Evolutionary conservation across 345 rosid species (phyloP).

Genomic region (Arabidopsis suecica): DNA sequence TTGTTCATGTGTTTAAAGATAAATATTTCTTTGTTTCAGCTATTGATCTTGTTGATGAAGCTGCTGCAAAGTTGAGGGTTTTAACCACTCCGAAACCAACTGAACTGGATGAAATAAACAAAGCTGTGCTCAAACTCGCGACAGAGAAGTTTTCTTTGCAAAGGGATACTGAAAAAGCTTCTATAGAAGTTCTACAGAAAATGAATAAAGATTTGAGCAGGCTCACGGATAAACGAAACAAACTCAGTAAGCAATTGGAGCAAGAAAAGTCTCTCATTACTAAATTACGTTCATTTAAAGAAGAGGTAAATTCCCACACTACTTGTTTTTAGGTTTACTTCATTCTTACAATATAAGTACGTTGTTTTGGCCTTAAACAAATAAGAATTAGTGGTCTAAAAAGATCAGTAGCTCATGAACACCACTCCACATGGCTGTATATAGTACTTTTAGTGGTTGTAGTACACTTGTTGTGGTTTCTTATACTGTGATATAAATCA

Average conservation of each 20-base stretch:
- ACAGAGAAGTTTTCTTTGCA: conserved; percentile 87
- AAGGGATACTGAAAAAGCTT: conserved; percentile 78
- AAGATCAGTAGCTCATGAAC: too few relatives aligned
- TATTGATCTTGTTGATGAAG: conserved; percentile 95
- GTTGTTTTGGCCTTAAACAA: too few relatives aligned
- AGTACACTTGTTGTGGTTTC: neutral
- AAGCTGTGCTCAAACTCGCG: conserved; percentile 78
- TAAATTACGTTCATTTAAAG: conserved; percentile 72
- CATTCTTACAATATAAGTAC: neutral
- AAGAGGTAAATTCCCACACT: conserved; percentile 61
- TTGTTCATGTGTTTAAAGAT: neutral
- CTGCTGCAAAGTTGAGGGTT: conserved; percentile 94
- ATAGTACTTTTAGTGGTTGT: conserved; percentile 4
- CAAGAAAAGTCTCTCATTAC: conserved; percentile 73
- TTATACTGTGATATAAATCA: neutral
- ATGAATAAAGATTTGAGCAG: conserved; percentile 64
- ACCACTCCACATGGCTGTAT: too few relatives aligned
- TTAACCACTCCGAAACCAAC: conserved; percentile 91
- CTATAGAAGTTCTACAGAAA: conserved; percentile 77
- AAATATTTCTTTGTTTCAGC: conserved; percentile 54
- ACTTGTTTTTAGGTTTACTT: too few relatives aligned
- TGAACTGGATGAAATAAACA: conserved; percentile 84
- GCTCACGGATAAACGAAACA: conserved; percentile 73
- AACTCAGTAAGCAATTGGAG: conserved; percentile 71
- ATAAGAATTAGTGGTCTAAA: too few relatives aligned